Base-by-base conservation (phyloP, 306 rosid species). In the Citrullus mucosospermus region DNA sequence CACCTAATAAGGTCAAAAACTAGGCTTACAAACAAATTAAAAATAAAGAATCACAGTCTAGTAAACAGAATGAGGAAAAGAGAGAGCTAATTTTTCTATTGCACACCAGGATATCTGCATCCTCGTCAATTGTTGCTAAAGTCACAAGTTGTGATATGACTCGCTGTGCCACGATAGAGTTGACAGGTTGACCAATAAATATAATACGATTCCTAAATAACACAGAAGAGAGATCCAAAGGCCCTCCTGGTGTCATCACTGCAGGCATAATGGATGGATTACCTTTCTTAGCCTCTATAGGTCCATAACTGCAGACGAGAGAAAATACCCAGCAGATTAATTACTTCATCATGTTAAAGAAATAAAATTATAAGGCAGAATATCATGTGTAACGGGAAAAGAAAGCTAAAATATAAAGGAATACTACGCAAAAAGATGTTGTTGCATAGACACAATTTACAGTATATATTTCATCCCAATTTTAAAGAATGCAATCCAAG, bases 121-220 rank as follows among this genome's bases (percentile, higher is more conserved):
- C 54, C 81, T 85, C 84, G 82, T 95, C 97, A 63, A 92, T 78
- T 54, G 98, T 80, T 81, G 98, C 98, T 55, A 95, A 86, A 75
- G 98, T 95, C 69, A 95, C 93, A 78, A 95, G 97, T 87, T 95
- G 97, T 0, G 98, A 92, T 78, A 95, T 92, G 80, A 95, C 98
- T 87, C 92, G 89, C 77, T 95, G 97, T 77, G 98, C 98, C 86
- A 95, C 97, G 61, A 82, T 80, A 17, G 93, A 80, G 81, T 88
- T 92, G 80, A 95, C 71, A 66, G 97, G 97, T 85, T 95, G 98
- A 51, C 98, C 97, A 70, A 95, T 82, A 89, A 95, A 92, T 84
- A 95, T 95, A 80, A 91, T 92, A 13, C 97, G 97, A 78, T 92
- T 95, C 87, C 96, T 86, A 71, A 95, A 92, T 82, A 95, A 76